Conservation (phyloP, 148 eudicot species). For the Talinum fruticosum region DNA sequence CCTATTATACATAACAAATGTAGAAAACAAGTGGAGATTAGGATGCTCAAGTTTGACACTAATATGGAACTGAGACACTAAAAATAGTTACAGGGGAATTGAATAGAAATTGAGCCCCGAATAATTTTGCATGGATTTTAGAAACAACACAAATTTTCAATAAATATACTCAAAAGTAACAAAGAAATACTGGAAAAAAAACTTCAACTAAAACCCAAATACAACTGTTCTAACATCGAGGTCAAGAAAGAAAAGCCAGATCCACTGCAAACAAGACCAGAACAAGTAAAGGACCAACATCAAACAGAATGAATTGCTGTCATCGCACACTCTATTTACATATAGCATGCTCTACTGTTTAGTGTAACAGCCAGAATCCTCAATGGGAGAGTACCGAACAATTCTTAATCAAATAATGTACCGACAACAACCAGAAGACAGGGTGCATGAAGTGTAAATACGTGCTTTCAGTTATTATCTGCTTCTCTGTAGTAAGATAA, state of each 20-base stretch:
- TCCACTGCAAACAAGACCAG: not conserved
- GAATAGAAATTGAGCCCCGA: not conserved
- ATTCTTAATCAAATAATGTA: not conserved
- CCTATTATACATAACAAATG: conserved; percentile 36
- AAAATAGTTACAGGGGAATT: not conserved
- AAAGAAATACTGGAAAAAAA: not conserved
- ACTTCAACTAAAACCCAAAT: not conserved
- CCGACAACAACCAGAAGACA: not conserved
- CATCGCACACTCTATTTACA: no score
- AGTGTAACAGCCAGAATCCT: not conserved
- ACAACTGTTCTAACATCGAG: not conserved
- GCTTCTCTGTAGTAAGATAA: not conserved
- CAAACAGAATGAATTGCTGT: not conserved
- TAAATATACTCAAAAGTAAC: not conserved
- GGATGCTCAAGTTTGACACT: not conserved
- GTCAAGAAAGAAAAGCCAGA: not conserved
- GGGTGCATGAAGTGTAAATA: not conserved
- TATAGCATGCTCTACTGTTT: not conserved
- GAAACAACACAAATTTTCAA: not conserved
- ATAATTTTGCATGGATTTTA: not conserved
- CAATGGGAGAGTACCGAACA: not conserved
- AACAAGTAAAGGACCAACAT: not conserved
- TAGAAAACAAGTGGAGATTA: not conserved
- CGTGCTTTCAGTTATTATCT: not conserved
- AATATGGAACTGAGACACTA: not conserved